A percentile compares a stretch with the other conserved stretches of the same genome.
These are phyloP conservation scores for Ceratocystis papillata DNA, from an alignment of 2,329 filamentous ascomycete species.

Conservation along the genomic window DNA sequence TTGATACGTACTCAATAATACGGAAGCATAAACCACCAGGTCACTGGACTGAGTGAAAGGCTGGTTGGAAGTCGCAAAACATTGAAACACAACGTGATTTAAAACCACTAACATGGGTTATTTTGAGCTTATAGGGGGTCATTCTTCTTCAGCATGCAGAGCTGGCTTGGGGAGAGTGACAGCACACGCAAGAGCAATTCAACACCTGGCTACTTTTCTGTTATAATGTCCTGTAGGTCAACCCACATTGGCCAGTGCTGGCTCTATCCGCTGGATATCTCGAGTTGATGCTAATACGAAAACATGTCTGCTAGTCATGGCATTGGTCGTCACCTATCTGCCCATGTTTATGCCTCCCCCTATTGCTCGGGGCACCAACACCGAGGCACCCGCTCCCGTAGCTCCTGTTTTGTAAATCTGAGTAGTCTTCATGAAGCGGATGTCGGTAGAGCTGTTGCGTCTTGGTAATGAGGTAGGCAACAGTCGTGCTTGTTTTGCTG, in stretches of 20 bases:
- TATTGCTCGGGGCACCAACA: conserved; percentile 9
- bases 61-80: neutral
- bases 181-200: conserved; percentile 51
- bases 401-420: conserved; percentile 12
- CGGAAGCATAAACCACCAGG: too few relatives aligned
- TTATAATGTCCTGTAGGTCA: conserved; percentile 65
- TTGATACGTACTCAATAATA: too few relatives aligned
- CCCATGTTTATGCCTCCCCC: conserved; percentile 38
- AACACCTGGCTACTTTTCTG: conserved; percentile 60
- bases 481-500: conserved; percentile 5
- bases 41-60: too few relatives aligned
- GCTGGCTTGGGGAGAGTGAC: conserved; percentile 65
- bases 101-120: neutral
- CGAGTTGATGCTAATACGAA: neutral
- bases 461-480: neutral
- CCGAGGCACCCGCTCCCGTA: conserved; percentile 15
- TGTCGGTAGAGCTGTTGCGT: neutral
- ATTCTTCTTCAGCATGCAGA: conserved; percentile 63
- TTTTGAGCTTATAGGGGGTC: conserved; percentile 44
- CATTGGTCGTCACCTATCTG: conserved; percentile 44
- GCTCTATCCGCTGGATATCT: neutral
- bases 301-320: conserved; percentile 41
- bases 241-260: too few relatives aligned
- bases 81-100: neutral
- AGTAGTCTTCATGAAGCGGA: too few relatives aligned